Conservation (phyloP, 1,284 basidiomycete species). For the Thelephora terrestris region DNA sequence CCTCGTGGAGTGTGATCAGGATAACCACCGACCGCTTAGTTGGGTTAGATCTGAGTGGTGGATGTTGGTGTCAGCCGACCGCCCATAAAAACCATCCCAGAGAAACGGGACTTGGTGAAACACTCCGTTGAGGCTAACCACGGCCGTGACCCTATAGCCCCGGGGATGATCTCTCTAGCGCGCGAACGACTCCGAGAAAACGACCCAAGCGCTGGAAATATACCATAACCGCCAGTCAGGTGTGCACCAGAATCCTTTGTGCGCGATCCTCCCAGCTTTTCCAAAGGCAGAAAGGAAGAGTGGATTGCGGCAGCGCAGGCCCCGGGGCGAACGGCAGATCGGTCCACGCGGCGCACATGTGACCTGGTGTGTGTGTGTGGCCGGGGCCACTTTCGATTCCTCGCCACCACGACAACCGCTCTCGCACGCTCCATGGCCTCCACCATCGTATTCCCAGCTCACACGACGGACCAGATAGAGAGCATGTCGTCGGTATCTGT, state of each 20-base stretch:
- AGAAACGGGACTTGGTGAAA: too few species aligned
- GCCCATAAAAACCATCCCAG: too few species aligned
- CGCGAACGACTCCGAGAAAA: conserved; percentile 14
- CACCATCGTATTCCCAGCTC: conserved; percentile 8
- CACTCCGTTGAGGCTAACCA: too few species aligned
- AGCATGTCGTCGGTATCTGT: conserved; percentile 23
- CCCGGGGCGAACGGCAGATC: not conserved
- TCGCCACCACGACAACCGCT: too few species aligned
- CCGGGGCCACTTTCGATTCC: not conserved
- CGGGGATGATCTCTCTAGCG: conserved; percentile 13
- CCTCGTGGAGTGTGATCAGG: not conserved
- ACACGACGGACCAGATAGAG: conserved; percentile 4
- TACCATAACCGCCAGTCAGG: not conserved
- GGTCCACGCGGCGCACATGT: not conserved
- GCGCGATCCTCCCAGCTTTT: too few species aligned
- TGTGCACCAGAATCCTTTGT: too few species aligned
- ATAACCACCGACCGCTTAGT: conserved; percentile 17
- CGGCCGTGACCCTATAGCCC: conserved; percentile 18
- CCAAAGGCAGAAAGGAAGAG: too few species aligned
- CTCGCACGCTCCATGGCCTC: conserved; percentile 7
- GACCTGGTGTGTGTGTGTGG: not conserved
- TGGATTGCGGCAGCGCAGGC: too few species aligned
- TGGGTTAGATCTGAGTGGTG: conserved; percentile 23
- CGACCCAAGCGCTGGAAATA: conserved; percentile 10
- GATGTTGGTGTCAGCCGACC: too few species aligned